Conservation (phyloP, 1,284 basidiomycete genomes). For the Naganishia liquefaciens region DNA sequence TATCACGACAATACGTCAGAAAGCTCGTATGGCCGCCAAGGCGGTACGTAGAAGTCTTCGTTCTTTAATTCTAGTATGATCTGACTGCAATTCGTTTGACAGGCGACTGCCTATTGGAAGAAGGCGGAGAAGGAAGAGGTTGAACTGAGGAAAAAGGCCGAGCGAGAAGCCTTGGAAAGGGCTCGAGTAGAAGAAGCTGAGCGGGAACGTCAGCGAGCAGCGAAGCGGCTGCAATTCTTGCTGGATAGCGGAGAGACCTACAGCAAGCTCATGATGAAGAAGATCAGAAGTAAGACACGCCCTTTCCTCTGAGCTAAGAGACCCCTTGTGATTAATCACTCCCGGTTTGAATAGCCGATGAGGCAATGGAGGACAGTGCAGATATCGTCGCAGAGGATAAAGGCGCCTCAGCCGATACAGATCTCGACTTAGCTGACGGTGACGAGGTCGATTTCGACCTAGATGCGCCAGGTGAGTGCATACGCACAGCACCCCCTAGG, state of each 20-base stretch:
- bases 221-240: constrained; percentile 96
- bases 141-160: constrained; percentile 87
- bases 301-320: background rate
- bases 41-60: constrained; percentile 47
- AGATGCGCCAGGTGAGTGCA: constrained; percentile 58
- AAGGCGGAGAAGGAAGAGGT: constrained; percentile 93
- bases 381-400: constrained; percentile 33
- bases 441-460: constrained; percentile 82
- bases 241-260: constrained; percentile 99
- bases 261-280: constrained; percentile 98
- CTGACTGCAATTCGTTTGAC: background rate
- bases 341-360: constrained; percentile 63
- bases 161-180: constrained; percentile 87
- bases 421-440: constrained; percentile 63
- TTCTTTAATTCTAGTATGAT: constrained; percentile 6
- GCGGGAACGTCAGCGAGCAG: constrained; percentile 90
- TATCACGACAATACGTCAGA: constrained; percentile 81
- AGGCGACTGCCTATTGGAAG: constrained; percentile 97
- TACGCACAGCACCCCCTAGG: no score
- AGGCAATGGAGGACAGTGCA: constrained; percentile 66
- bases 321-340: constrained; percentile 10
- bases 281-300: constrained; percentile 78
- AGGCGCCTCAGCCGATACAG: constrained; percentile 33
- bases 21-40: constrained; percentile 71
- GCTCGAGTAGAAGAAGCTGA: constrained; percentile 94